Base-by-base conservation (phyloP, 2,329 filamentous ascomycete species). In the Alternaria novae-zelandiae region DNA sequence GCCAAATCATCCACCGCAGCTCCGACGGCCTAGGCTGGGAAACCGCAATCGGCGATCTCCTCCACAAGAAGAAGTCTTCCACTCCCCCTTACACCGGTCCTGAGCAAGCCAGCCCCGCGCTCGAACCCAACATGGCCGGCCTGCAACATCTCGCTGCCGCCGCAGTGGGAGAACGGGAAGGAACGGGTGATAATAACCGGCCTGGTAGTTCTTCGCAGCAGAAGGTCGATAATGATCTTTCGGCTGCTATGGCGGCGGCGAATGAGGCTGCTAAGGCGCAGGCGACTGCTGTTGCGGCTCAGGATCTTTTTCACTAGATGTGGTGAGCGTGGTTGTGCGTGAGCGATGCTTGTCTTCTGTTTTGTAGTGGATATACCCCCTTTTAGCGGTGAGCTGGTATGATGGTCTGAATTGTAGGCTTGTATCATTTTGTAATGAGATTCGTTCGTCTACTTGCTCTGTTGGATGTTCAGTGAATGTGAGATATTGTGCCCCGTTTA, bases 131-230 rank as follows among this genome's bases (percentile, higher is more conserved):
- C 57, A 79, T 80, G 75, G 77, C 73, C 17, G 77, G 78, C 13
- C 71, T 80, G 0, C 77, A 80, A 54, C 78, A 80, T 56, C 76
- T 80, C 4, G 78, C 79, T 20, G 79, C 77, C 5, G 78, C 79
- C 10, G 79, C 79, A 6, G 78, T 80, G 1, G 77, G 77, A 15
- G 78, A 79, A 60, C 75, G 78, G 15, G 77, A 77, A 55, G 71
- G 74, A 41, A 55, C 57, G 8, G 61, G 50, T 7, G 61, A 63
- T 17, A 41, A 41, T 11, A 41, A 59, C 5, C 61, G 61, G 13
- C 61, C 61, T 21, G 72, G 64, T 2, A 70, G 58, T 13, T 50
- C 71, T 25, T 61, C 68, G 0, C 62, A 68, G n/a, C 60, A 65
- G 3, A 71, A 71, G 23, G 64, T 73, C 21, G 75, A 79, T 49